Percentiles rank a stretch among this genome's conserved stretches.
phyloP scores from a whole-genome alignment of 2,329 filamentous ascomycete genomes.

The Sporothrix humicola region DNA sequence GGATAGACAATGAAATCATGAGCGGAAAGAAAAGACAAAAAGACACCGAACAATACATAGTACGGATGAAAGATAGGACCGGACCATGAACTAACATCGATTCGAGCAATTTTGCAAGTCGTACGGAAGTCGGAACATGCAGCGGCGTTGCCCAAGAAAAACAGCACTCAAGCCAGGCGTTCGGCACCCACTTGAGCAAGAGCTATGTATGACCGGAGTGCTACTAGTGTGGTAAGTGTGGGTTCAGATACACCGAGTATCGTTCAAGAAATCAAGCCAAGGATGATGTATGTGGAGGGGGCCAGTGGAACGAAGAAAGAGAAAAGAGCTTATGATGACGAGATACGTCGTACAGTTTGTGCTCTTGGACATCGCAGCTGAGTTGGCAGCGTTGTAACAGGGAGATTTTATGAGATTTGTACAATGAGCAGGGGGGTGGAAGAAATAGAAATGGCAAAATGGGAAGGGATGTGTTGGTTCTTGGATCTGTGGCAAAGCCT shows the following conservation, averaged over 20 bases:
- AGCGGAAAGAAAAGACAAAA: neutral
- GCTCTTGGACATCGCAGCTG: slow-evolving; percentile 1
- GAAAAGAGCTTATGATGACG: slow-evolving; percentile 27
- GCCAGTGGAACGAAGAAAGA: slow-evolving; percentile 4
- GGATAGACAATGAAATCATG: neutral
- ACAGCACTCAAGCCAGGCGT: slow-evolving; percentile 5
- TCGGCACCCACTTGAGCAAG: slow-evolving; percentile 26
- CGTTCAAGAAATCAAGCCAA: slow-evolving; percentile 8
- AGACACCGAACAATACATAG: neutral
- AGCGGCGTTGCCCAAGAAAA: neutral
- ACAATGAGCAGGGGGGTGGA: slow-evolving; percentile 5
- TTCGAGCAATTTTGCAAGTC: neutral
- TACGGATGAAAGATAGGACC: neutral
- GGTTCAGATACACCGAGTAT: slow-evolving; percentile 29
- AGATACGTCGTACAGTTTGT: slow-evolving; percentile 18
- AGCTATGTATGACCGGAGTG: neutral
- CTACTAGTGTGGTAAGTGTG: slow-evolving; percentile 20
- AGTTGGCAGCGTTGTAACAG: slow-evolving; percentile 6
- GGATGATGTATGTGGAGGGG: neutral
- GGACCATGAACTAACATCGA: neutral
- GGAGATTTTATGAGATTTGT: slow-evolving; percentile 6
- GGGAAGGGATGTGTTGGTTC: neutral
- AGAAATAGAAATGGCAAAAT: neutral
- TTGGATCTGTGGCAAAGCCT: slow-evolving; percentile 1
- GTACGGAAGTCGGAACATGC: slow-evolving; percentile 11